Evolutionary conservation across 306 rosid species (phyloP).

Genomic region (Psophocarpus tetragonolobus): DNA sequence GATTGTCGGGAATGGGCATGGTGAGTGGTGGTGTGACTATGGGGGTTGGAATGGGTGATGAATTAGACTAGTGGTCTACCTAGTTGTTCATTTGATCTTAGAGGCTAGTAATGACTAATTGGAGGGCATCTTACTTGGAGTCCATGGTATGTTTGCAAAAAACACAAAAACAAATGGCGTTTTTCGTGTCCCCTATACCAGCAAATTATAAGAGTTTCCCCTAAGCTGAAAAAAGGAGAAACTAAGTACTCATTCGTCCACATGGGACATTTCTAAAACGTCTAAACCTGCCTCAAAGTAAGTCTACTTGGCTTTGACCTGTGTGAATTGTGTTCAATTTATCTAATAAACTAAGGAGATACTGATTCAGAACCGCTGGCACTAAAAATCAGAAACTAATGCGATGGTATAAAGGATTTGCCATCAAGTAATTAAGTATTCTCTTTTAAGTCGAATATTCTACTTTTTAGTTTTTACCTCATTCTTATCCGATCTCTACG

Average conservation of each 20-base stretch:
- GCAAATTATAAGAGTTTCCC: no score
- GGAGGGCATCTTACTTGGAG: no score
- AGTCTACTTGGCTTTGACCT: constrained; percentile 28
- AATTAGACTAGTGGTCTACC: no score
- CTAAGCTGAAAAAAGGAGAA: constrained; percentile 60
- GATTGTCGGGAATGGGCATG: no score
- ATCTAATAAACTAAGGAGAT: neutral
- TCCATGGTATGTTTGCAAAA: no score
- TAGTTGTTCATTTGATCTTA: no score
- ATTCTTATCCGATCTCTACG: neutral
- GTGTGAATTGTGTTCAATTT: neutral
- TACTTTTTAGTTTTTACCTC: neutral
- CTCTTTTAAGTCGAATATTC: neutral
- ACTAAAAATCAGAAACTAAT: neutral
- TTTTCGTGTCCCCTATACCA: no score
- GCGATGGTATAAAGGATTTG: neutral
- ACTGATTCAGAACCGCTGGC: neutral
- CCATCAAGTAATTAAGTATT: neutral
- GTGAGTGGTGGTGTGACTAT: no score
- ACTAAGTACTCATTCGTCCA: constrained; percentile 44
- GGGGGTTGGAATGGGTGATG: no score
- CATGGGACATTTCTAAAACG: constrained; percentile 59
- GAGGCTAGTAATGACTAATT: no score
- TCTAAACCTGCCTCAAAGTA: constrained; percentile 62
- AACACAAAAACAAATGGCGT: no score